Evolutionary conservation across 2,329 filamentous ascomycete species (phyloP).

Genomic region (Fonsecaea multimorphosa): DNA sequence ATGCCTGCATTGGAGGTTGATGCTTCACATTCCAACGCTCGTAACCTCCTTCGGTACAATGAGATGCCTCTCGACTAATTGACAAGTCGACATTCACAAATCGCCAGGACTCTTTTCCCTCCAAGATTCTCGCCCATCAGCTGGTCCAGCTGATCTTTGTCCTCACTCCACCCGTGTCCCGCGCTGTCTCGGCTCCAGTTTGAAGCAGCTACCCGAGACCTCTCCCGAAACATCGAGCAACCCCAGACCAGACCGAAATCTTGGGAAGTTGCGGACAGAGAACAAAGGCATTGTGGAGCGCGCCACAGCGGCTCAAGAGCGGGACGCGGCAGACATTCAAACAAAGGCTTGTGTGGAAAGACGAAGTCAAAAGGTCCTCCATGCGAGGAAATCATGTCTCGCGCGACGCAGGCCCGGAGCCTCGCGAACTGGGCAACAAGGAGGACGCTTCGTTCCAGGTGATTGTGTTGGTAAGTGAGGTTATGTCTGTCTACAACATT

Average conservation of each 20-base stretch:
- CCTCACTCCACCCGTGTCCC: not conserved
- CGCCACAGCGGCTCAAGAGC: conserved; percentile 5
- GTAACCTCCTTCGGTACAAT: conserved; percentile 3
- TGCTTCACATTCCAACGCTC: conserved; percentile 27
- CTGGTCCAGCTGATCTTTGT: not conserved
- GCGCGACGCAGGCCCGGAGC: conserved; percentile 26
- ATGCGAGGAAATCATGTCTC: conserved; percentile 33
- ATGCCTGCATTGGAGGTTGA: conserved; percentile 17
- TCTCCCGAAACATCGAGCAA: conserved; percentile 1
- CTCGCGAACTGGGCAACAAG: conserved; percentile 39
- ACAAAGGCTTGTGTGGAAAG: conserved; percentile 4
- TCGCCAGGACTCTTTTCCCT: not conserved
- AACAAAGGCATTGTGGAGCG: conserved; percentile 30
- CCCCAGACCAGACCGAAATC: conserved; percentile 1
- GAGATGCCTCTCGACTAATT: conserved; percentile 9
- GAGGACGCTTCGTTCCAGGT: conserved; percentile 67
- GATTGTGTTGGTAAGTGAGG: conserved; percentile 67
- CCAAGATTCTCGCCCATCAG: not conserved
- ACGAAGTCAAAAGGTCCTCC: conserved; percentile 6
- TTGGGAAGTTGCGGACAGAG: not conserved
- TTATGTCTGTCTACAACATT: not conserved
- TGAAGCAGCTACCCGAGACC: conserved; percentile 28
- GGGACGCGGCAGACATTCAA: conserved; percentile 12
- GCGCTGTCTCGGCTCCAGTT: conserved; percentile 1
- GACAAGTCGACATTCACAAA: not conserved